Evolutionary conservation across 495 filamentous ascomycete species (phyloP), one percentile per base, ranked within the genome.

Genomic region (Letharia lupina): DNA sequence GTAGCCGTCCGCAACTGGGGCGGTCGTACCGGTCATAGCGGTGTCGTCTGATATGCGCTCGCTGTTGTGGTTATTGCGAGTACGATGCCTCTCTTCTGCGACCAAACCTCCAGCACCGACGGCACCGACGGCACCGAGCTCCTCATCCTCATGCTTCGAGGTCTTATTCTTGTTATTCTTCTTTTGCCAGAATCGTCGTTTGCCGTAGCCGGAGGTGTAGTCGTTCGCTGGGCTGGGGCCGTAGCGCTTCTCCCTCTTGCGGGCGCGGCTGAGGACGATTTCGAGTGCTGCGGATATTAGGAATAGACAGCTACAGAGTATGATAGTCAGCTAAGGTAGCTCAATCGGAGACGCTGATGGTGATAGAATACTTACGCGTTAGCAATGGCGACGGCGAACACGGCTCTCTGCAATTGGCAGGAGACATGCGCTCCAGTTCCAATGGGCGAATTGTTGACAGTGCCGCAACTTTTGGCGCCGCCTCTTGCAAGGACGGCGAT

Each of bases 241-340:
- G 78, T 86, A 91, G 60, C 87, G 85, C 76, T 88, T 88, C 78
- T 94, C 89, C 71, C 87, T 87, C 72, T 86, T 83, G 77, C 88
- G 88, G 74, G 90, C 80, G 65, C 87, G 86, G 70, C 82, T 82
- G 20, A 91, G 80, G 28, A 81, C 75, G 64, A 87, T 61, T 72
- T 91, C 87, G 68, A 89, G 76, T 59, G 84, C 69, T 69, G 84
- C 82, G 47, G 88, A 86, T 72, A 88, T 71, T 63, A 86, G 65
- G 81, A 89, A 91, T 74, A 91, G 83, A 76, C 86, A 69, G 44
- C 87, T 90, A 60, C n/a, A 56, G 20, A 62, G 28, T 13, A 52
- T 7, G 59, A 70, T 16, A 57, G 18, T 67, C 31, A 59, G 62
- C 63, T 23, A 35, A 5, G 4, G 7, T 15, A 23, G 16, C 39